Evolutionary conservation across 2,329 filamentous ascomycete genomes (phyloP), one percentile per base, ranked within the genome.

Genomic region (Zopfia rhizophila): DNA sequence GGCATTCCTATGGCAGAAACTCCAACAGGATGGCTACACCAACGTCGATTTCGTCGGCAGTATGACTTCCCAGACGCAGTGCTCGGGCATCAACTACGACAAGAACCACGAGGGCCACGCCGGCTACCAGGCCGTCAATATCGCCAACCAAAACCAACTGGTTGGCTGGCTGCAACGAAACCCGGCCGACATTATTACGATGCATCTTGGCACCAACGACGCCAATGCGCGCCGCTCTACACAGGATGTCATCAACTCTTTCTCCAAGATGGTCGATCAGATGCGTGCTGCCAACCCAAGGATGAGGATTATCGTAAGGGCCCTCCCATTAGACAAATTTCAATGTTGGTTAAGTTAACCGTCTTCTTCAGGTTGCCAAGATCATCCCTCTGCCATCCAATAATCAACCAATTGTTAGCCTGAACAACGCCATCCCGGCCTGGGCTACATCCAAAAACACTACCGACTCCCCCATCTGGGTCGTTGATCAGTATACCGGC

Each of bases 21-120:
- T 49, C 14, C 23, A 40, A 31, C 17, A 45, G 10, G 22, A 14
- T 17, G 24, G 17, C 23, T 10, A 12, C 8, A 28, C 35, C 7
- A 38, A 38, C 32, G 21, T 37, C 33, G 29, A 46, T 18, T 49
- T 49, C 40, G 45, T 49, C 5, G 45, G 45, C 23, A 25, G 66
- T 2, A 58, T 64, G 13, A 51, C 60, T 1, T 42, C 38, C 0
- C 56, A 63, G 36, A n/a, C 8, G 8, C 65, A 61, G 4, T 73
- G 68, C 49, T 27, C 8, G 8, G 66, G 65, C 29, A 61, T 72
- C 43, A 60, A 51, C 14, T 72, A 72, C 45, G 71, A 74, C 32
- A 66, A 66, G 22, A 63, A 68, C 11, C 71, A 73, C 35, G 70
- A 75, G 36, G 71, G 68, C 11, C 69, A 72, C 49, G 60, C 66